These are phyloP conservation scores for Microbotryum intermedium DNA, from an alignment of 1,284 basidiomycete species.

Conservation along the genomic window DNA sequence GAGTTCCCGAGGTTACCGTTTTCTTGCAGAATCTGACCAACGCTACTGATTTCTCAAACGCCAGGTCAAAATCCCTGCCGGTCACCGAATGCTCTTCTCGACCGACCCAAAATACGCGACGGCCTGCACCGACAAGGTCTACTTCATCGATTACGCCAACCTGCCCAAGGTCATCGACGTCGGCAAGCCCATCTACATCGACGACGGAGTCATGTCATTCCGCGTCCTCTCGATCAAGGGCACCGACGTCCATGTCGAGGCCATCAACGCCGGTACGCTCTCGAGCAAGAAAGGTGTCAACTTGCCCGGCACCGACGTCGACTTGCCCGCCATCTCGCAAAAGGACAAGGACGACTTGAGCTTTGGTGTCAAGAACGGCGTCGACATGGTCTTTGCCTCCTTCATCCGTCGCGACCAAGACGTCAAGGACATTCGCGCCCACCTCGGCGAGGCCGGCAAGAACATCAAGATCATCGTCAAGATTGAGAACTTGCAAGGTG, in stretches of 20 bases:
- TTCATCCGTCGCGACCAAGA: conserved; percentile 91
- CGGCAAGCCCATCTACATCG: conserved; percentile 93
- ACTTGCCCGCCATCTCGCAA: conserved; percentile 92
- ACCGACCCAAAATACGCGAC: conserved; percentile 76
- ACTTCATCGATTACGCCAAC: conserved; percentile 93
- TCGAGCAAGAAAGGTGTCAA: conserved; percentile 99
- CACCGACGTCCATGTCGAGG: conserved; percentile 60
- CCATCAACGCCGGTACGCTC: conserved; percentile 85
- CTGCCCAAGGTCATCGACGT: conserved; percentile 89
- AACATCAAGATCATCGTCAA: conserved; percentile 97
- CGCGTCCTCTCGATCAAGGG: conserved; percentile 82
- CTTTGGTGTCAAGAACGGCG: conserved; percentile 94
- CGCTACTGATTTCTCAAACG: neutral
- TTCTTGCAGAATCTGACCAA: neutral
- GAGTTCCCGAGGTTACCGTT: too few relatives aligned
- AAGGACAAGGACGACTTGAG: conserved; percentile 94
- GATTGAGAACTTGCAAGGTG: conserved; percentile 97
- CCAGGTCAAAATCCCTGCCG: conserved; percentile 72
- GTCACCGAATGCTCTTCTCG: conserved; percentile 89
- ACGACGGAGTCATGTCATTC: conserved; percentile 93
- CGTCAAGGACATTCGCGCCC: conserved; percentile 79
- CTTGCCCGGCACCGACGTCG: conserved; percentile 94
- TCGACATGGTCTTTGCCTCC: conserved; percentile 98
- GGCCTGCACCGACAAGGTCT: conserved; percentile 66
- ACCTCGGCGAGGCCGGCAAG: conserved; percentile 83